These are phyloP conservation scores for Fusarium sp. DNA, from an alignment of 2,329 filamentous ascomycete species.

Conservation along the genomic window DNA sequence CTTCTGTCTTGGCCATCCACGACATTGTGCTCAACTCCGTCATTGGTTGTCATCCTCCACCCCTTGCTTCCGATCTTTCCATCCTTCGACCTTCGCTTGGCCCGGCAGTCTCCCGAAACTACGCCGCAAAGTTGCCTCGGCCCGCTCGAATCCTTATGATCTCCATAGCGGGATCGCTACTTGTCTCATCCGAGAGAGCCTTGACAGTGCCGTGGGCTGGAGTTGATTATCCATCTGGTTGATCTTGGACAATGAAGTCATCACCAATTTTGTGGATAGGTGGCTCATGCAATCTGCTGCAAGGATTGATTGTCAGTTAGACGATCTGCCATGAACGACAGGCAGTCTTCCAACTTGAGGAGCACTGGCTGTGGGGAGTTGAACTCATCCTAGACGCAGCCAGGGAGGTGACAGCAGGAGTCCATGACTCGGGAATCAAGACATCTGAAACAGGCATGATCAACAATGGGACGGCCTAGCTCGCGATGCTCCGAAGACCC, in stretches of 20 bases:
- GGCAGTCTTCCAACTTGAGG: background rate
- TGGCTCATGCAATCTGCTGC: background rate
- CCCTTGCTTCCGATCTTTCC: conserved; percentile 8
- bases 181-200: conserved; percentile 5
- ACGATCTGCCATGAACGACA: background rate
- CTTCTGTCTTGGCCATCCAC: background rate
- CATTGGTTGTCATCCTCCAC: conserved; percentile 17
- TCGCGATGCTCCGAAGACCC: conserved; percentile 14
- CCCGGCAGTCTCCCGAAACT: conserved; percentile 5
- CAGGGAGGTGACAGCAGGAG: background rate
- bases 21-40: background rate
- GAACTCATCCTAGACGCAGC: background rate
- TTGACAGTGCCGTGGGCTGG: conserved; percentile 1
- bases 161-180: background rate
- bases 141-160: conserved; percentile 27
- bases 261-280: background rate
- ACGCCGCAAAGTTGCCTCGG: conserved; percentile 35
- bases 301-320: background rate
- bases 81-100: background rate
- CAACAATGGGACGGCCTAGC: background rate
- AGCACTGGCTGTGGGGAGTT: background rate
- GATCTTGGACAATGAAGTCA: background rate
- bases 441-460: background rate
- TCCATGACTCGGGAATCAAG: background rate
- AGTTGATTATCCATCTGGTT: background rate